Evolutionary conservation across 768 basidiomycete genomes (phyloP), one percentile per base, ranked within the genome.

Genomic region (Mycena vitilis): DNA sequence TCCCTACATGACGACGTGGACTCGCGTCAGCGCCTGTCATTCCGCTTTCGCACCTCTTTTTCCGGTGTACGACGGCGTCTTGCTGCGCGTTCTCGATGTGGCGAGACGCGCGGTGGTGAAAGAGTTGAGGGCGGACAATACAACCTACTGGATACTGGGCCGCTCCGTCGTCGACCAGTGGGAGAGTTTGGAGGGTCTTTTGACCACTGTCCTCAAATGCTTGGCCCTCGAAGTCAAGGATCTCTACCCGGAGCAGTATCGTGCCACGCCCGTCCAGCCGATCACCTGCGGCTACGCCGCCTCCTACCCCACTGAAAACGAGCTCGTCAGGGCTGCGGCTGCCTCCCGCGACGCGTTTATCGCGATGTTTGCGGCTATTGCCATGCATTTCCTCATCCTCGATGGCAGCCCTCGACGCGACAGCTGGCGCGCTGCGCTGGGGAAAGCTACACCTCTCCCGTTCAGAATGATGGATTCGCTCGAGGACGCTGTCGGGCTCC

Each of bases 381-480:
- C 55, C 15, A 38, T 56, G 36, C n/a, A 56, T 37, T 56, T 56
- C 23, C 12, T 56, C 18, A 18, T 40, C 38, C 55, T 56, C 15
- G 55, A 56, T 22, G 55, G 55, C 18, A 38, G 37, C 16, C 16
- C 5, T 40, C 55, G 25, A 40, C 55, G n/a, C 36, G 37, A 37
- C 8, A 2, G 23, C 18, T 56, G 55, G 55, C 55, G 37, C 37
- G 4, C 3, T n/a, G 15, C 11, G 55, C 18, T 56, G 34, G 18
- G 12, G 13, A 37, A 20, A 40, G n/a, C 20, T 8, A 5, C 38
- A 56, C 36, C 13, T 37, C 55, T 56, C 38, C 36, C 55, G 22
- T 56, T 20, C 37, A 56, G 37, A 56, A 56, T 54, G 52, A 56
- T 56, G 55, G 55, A 56, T 23, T 37, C 55, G n/a, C 55, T 56